phyloP scores from a whole-genome alignment of 1,284 basidiomycete genomes.

The Bjerkandera adusta region DNA sequence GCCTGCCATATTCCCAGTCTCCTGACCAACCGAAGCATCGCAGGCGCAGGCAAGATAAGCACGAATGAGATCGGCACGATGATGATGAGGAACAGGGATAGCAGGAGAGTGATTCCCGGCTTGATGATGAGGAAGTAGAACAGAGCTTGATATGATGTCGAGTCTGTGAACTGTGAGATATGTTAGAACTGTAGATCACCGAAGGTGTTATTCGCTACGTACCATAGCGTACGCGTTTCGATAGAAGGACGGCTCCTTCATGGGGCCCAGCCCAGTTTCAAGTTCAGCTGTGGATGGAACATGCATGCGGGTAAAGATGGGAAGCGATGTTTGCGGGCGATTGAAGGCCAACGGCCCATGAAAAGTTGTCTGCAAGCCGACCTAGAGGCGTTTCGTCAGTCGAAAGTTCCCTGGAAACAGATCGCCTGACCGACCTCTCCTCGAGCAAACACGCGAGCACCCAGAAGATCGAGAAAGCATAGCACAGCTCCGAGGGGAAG shows the following conservation, averaged over 20 bases:
- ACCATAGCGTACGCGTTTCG: slow-evolving; percentile 79
- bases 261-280: slow-evolving; percentile 41
- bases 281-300: slow-evolving; percentile 45
- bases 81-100: slow-evolving; percentile 52
- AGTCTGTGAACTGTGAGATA: slow-evolving; percentile 61
- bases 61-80: slow-evolving; percentile 56
- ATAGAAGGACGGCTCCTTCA: slow-evolving; percentile 67
- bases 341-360: slow-evolving; percentile 63
- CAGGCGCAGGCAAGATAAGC: slow-evolving; percentile 63
- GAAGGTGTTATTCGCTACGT: slow-evolving; percentile 23
- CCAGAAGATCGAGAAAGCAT: slow-evolving; percentile 73
- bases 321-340: slow-evolving; percentile 55
- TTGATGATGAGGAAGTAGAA: slow-evolving; percentile 86
- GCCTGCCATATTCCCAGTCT: slow-evolving; percentile 77
- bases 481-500: slow-evolving; percentile 74
- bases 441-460: slow-evolving; percentile 65
- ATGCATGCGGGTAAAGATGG: slow-evolving; percentile 65
- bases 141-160: slow-evolving; percentile 75
- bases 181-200: slow-evolving; percentile 4
- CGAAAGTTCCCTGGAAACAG: background rate
- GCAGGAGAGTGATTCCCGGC: slow-evolving; percentile 69
- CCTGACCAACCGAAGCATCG: slow-evolving; percentile 60
- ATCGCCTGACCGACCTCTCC: slow-evolving; percentile 51
- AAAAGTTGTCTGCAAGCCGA: slow-evolving; percentile 65
- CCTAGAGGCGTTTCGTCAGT: slow-evolving; percentile 33